A percentile compares a stretch with the other conserved stretches of the same genome.
These are phyloP conservation scores for Boletus reticulatus DNA, from an alignment of 768 basidiomycete species.

Conservation along the genomic window DNA sequence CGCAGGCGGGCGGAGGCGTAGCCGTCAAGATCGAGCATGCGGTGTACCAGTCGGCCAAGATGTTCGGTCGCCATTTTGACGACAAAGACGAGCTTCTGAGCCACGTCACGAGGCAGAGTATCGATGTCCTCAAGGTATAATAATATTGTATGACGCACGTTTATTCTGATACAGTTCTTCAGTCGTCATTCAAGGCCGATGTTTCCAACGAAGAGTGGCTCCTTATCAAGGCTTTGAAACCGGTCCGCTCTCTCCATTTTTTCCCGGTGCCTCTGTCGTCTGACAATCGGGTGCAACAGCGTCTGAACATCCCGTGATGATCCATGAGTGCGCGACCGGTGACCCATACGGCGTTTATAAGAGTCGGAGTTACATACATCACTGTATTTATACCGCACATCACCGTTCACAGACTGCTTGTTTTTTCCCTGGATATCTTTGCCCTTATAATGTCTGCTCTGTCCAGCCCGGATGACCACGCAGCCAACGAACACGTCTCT, in stretches of 20 bases:
- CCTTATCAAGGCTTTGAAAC: conserved; percentile 85
- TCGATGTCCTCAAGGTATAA: conserved; percentile 89
- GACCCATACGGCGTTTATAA: not conserved
- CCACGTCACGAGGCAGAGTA: conserved; percentile 87
- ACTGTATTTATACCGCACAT: conserved; percentile 32
- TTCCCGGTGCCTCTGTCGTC: not conserved
- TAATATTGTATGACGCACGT: not conserved
- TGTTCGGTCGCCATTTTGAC: conserved; percentile 94
- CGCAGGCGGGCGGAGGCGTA: conserved; percentile 93
- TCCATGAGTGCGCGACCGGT: not conserved
- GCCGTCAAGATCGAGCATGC: conserved; percentile 99
- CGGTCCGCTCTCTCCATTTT: conserved; percentile 37
- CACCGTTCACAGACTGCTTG: not conserved
- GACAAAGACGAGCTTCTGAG: conserved; percentile 94
- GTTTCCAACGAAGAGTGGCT: conserved; percentile 91
- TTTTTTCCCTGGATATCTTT: not conserved
- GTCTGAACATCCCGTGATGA: conserved; percentile 36
- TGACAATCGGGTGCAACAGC: conserved; percentile 25
- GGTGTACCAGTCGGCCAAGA: conserved; percentile 90
- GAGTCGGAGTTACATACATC: conserved; percentile 24
- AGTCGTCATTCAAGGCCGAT: conserved; percentile 87
- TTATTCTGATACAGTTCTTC: conserved; percentile 10
- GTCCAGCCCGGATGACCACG: conserved; percentile 10
- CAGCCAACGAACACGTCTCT: conserved; percentile 26
- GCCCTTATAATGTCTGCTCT: conserved; percentile 22